A percentile compares a stretch with the other conserved stretches of the same genome.
Evolutionary conservation across 2,329 filamentous ascomycete genomes (phyloP).

Genomic region (Ascochyta clinopodiicola): DNA sequence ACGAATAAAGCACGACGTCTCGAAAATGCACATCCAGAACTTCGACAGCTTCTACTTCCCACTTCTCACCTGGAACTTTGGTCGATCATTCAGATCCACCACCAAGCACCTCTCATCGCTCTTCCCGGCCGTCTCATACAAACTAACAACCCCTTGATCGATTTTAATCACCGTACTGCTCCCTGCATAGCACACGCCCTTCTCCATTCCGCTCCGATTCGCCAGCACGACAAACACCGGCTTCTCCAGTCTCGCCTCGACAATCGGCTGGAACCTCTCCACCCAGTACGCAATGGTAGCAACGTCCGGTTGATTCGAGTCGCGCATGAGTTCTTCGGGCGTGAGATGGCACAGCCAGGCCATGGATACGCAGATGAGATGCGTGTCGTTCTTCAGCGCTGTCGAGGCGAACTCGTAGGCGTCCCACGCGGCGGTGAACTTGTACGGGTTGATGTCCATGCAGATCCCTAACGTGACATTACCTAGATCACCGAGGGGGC

Average conservation of each 20-base stretch:
- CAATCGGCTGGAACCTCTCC: conserved; percentile 68
- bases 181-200: conserved; percentile 72
- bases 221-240: conserved; percentile 74
- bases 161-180: conserved; percentile 76
- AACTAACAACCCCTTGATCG: conserved; percentile 66
- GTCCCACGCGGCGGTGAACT: conserved; percentile 64
- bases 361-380: conserved; percentile 75
- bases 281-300: conserved; percentile 80
- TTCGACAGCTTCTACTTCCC: conserved; percentile 13
- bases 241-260: conserved; percentile 39
- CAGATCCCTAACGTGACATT: conserved; percentile 56
- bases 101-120: conserved; percentile 72
- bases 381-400: conserved; percentile 62
- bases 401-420: conserved; percentile 66
- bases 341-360: conserved; percentile 72
- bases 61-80: conserved; percentile 45
- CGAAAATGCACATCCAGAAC: background rate
- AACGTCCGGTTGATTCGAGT: conserved; percentile 67
- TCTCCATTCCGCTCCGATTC: conserved; percentile 74
- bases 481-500: conserved; percentile 44
- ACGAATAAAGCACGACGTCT: background rate
- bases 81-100: conserved; percentile 64
- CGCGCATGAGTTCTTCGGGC: conserved; percentile 56
- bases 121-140: conserved; percentile 76
- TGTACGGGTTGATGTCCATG: conserved; percentile 69